Base-by-base conservation (phyloP, 768 basidiomycete species). In the Tephrocybe rancida region DNA sequence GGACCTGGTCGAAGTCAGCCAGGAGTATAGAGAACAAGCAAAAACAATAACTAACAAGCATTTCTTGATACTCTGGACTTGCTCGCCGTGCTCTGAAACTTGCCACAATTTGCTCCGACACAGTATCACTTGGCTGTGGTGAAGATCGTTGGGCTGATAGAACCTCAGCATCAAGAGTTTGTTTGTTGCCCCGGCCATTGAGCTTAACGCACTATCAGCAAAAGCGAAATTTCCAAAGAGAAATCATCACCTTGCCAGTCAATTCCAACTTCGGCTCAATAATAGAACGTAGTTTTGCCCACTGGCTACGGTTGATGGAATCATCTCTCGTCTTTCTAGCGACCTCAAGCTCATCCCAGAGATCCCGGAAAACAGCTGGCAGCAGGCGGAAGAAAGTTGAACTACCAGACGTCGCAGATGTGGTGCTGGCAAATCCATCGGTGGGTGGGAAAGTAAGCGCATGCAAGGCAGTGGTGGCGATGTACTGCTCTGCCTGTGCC, bases 331-430 rank as follows among this genome's bases (percentile, higher is more conserved):
- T 55, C 61, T 86, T 90, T 60, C 90, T 78, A 24, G 74, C 70
- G 3, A 60, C 66, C 62, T 95, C 94, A 14, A 98, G 72, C 67
- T 95, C 92, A 50, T 92, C 88, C 96, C 96, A 99, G 16, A 99
- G 73, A 67, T 94, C 90, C 56, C 94, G 82, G 69, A 88, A 96
- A 16, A 82, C 79, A 2, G 87, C 76, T 8, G 96, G 93, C n/a
- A 98, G 75, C 8, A 85, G 68, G 59, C 92, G 78, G 68, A 91
- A 90, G 59, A 87, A 90, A 0, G 90, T 86, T 42, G 74, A 75
- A 39, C 69, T 79, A 25, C 77, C 73, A 42, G 78, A 70, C 34
- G 75, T 74, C 10, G 70, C 67, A 27, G 78, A 70, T 3, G 67
- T 67, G n/a, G 79, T 78, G 2, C 78, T 67, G 9, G 82, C 78